These are phyloP conservation scores for Trichoderma koningii DNA, from an alignment of 2,329 filamentous ascomycete genomes.

Conservation along the genomic window DNA sequence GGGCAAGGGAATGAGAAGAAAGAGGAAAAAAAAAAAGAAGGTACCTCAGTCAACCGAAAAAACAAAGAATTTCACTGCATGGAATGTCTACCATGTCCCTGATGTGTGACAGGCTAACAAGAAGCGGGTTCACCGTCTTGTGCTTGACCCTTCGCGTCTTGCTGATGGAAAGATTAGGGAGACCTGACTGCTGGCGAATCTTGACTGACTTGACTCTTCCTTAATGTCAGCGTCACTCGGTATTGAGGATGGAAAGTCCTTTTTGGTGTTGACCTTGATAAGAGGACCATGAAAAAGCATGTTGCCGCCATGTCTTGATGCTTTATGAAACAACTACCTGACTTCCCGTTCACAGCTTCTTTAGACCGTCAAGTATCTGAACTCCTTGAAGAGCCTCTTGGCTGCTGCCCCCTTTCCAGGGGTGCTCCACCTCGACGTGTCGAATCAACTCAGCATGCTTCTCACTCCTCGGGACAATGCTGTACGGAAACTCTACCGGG, in stretches of 20 bases:
- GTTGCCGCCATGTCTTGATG: too few species aligned
- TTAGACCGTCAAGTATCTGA: neutral
- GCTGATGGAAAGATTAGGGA: too few species aligned
- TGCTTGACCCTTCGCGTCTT: too few species aligned
- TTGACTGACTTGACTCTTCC: too few species aligned
- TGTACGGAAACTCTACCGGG: neutral
- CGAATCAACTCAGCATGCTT: neutral
- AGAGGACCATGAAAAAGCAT: too few species aligned
- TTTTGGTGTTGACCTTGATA: too few species aligned
- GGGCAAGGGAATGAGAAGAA: constrained; percentile 1
- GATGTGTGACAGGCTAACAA: too few species aligned
- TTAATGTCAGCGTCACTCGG: too few species aligned
- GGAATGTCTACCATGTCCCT: neutral
- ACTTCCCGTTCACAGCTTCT: neutral
- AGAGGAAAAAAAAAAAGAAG: neutral
- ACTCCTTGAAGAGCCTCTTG: neutral
- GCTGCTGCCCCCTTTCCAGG: neutral
- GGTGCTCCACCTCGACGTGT: constrained; percentile 8
- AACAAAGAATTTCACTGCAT: constrained; percentile 3
- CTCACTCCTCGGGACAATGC: neutral
- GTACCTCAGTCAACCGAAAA: neutral
- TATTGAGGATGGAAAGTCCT: too few species aligned
- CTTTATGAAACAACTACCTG: too few species aligned
- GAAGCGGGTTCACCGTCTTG: too few species aligned
- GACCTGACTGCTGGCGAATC: too few species aligned